These are phyloP conservation scores for Eucalyptus curtisii DNA, from an alignment of 345 rosid species.

Conservation along the genomic window DNA sequence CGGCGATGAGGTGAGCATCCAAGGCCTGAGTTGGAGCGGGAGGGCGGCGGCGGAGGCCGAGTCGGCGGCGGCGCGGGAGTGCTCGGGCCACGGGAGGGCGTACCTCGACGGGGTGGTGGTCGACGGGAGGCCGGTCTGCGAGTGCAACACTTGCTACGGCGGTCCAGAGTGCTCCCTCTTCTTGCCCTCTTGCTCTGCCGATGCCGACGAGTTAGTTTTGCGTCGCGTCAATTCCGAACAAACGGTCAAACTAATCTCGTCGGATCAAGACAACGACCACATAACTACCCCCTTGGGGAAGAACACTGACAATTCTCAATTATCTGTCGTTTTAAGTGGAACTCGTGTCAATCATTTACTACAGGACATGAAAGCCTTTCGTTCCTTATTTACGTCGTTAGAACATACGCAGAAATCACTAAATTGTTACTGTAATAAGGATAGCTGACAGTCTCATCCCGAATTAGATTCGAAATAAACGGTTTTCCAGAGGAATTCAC, in stretches of 20 bases:
- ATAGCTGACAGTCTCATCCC: background rate
- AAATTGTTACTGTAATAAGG: background rate
- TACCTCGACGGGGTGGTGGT: slow-evolving; percentile 38
- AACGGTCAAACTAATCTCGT: background rate
- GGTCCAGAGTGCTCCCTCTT: slow-evolving; percentile 42
- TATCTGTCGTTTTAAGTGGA: background rate
- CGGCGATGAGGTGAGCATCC: background rate
- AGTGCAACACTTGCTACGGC: slow-evolving; percentile 47
- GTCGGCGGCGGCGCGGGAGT: slow-evolving; percentile 33
- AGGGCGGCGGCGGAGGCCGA: slow-evolving; percentile 56
- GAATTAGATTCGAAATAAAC: background rate
- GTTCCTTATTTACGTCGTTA: background rate
- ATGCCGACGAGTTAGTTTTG: slow-evolving; percentile 33
- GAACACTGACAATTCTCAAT: background rate
- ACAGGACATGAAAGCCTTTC: background rate
- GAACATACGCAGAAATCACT: background rate
- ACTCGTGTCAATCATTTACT: background rate
- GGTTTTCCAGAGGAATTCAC: background rate
- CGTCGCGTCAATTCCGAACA: background rate
- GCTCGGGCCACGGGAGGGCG: slow-evolving; percentile 71
- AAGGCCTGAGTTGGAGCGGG: slow-evolving; percentile 32
- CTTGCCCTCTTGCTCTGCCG: slow-evolving; percentile 23
- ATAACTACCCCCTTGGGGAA: background rate
- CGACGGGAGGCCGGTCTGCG: slow-evolving; percentile 23
- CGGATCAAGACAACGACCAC: background rate